Conservation (phyloP, 148 eudicot genomes). For the Chenopodium berlandieri region DNA sequence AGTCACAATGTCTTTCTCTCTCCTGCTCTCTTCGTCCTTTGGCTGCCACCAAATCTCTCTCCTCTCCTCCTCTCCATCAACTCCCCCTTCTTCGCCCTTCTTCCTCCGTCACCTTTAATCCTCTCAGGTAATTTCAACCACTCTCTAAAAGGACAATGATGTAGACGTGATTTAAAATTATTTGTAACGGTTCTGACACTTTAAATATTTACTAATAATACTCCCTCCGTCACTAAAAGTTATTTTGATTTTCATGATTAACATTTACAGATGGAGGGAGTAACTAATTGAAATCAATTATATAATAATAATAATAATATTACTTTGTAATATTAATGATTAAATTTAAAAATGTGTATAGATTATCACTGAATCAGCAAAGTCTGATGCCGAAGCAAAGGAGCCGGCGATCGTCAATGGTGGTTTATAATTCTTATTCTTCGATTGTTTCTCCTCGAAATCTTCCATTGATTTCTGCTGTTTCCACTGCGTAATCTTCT, state of each 20-base stretch:
- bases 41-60: neutral
- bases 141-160: neutral
- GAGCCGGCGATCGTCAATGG: conserved; percentile 32
- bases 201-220: too few species aligned
- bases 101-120: conserved; percentile 7
- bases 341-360: neutral
- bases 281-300: too few species aligned
- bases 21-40: neutral
- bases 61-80: neutral
- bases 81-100: neutral
- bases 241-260: too few species aligned
- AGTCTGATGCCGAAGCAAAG: conserved; percentile 23
- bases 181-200: too few species aligned
- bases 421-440: conserved; percentile 36
- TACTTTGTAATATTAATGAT: too few species aligned
- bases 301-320: too few species aligned
- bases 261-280: too few species aligned
- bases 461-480: conserved; percentile 60
- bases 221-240: too few species aligned
- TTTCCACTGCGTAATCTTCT: conserved; percentile 46
- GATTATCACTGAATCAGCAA: conserved; percentile 7
- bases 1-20: conserved; percentile 15
- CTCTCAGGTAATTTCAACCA: neutral
- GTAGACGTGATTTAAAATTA: neutral
- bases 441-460: conserved; percentile 41